A percentile compares a stretch with the other conserved stretches of the same genome.
Conservation (phyloP, 768 basidiomycete genomes). For the Nidularia pulvinata region DNA sequence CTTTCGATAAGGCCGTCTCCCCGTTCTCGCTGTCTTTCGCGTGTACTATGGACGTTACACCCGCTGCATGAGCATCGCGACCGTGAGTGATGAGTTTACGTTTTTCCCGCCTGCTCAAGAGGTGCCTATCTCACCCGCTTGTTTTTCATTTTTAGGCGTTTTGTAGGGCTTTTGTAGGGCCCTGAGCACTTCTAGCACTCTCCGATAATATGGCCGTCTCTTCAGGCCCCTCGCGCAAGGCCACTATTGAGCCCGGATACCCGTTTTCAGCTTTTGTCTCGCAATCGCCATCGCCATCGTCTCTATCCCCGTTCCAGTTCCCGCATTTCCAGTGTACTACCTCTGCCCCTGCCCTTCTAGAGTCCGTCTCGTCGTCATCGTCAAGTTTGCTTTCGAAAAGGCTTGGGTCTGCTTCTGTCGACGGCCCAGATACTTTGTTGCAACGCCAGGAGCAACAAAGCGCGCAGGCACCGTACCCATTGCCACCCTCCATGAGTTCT, state of each 20-base stretch:
- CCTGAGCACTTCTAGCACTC: conserved; percentile 8
- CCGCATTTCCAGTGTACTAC: too few species aligned
- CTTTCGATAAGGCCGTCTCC: not conserved
- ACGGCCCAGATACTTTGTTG: too few species aligned
- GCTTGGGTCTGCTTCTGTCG: too few species aligned
- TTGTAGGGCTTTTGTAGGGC: conserved; percentile 8
- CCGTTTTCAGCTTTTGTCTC: not conserved
- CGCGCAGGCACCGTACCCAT: too few species aligned
- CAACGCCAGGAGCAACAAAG: too few species aligned
- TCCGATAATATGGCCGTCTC: conserved; percentile 7
- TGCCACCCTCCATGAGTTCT: too few species aligned
- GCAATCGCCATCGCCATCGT: not conserved
- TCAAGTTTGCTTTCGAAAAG: too few species aligned
- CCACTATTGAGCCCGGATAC: conserved; percentile 2
- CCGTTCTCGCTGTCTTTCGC: not conserved
- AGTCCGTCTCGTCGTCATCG: too few species aligned
- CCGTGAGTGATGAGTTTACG: conserved; percentile 6
- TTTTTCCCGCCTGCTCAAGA: conserved; percentile 3
- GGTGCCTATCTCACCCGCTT: not conserved
- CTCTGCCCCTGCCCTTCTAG: too few species aligned
- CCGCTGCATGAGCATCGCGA: conserved; percentile 11
- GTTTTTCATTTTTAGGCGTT: conserved; percentile 3
- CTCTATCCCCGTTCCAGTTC: too few species aligned
- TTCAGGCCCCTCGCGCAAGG: conserved; percentile 1
- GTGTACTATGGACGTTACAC: conserved; percentile 6